Percentiles rank a stretch among this genome's conserved stretches.
Evolutionary conservation across 2,329 filamentous ascomycete species (phyloP).

Genomic region (Botryotinia convoluta): DNA sequence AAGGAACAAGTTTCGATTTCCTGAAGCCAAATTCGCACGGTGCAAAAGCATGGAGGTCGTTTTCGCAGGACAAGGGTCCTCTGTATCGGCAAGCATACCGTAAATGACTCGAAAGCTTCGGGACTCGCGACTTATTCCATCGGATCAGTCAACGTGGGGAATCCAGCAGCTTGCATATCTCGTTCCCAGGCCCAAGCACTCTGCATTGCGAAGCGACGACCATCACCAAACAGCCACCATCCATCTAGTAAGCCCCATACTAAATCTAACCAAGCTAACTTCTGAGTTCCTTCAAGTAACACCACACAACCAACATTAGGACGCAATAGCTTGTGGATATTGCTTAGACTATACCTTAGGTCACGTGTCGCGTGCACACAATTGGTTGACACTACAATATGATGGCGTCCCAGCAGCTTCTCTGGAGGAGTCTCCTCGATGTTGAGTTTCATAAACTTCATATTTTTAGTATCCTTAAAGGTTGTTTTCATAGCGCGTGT

Average conservation of each 20-base stretch:
- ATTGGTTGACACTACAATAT: slow-evolving; percentile 31
- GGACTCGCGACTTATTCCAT: slow-evolving; percentile 24
- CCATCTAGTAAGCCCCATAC: slow-evolving; percentile 34
- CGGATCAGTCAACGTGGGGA: slow-evolving; percentile 23
- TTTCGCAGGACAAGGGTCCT: not conserved
- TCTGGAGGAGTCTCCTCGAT: not conserved
- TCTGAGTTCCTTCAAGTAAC: slow-evolving; percentile 30
- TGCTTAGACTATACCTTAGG: slow-evolving; percentile 17
- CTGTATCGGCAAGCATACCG: not conserved
- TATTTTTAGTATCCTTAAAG: not conserved
- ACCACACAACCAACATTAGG: slow-evolving; percentile 25
- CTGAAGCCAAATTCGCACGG: not conserved
- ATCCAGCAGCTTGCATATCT: slow-evolving; percentile 20
- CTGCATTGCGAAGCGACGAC: slow-evolving; percentile 28
- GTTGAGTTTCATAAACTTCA: slow-evolving; percentile 1
- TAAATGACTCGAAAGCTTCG: slow-evolving; percentile 13
- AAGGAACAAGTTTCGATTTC: not conserved
- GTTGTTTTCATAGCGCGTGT: slow-evolving; percentile 26
- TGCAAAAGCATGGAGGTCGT: not conserved
- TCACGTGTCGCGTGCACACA: slow-evolving; percentile 31
- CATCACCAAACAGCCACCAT: slow-evolving; percentile 36
- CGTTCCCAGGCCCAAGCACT: slow-evolving; percentile 22
- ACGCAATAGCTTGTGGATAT: slow-evolving; percentile 25
- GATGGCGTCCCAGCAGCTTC: slow-evolving; percentile 21
- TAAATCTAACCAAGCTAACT: slow-evolving; percentile 30